Percentiles rank a stretch among this genome's conserved stretches.
phyloP scores from a whole-genome alignment of 2,329 filamentous ascomycete genomes.

The Trichoderma atrobrunneum region DNA sequence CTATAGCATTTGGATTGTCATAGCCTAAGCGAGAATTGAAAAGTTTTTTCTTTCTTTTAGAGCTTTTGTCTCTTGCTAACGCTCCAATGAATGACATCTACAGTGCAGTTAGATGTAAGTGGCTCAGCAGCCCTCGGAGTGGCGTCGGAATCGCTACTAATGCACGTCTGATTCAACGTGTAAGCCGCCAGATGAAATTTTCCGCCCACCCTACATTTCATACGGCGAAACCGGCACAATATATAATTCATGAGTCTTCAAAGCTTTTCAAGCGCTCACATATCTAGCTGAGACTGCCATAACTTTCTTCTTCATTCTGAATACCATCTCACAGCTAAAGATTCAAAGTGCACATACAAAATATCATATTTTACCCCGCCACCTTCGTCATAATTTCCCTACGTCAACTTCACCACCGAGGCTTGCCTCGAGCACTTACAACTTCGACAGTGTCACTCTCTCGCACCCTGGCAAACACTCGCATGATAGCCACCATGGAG shows the following conservation, averaged over 20 bases:
- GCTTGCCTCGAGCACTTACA: conserved; percentile 29
- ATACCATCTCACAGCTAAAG: not conserved
- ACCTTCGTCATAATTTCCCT: conserved; percentile 4
- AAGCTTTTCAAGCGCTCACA: not conserved
- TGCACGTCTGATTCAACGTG: not conserved
- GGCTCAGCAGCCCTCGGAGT: conserved; percentile 12
- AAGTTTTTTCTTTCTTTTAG: not conserved
- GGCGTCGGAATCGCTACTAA: conserved; percentile 14
- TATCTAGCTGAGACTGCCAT: not conserved
- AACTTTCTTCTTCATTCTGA: not conserved
- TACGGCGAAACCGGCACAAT: conserved; percentile 10
- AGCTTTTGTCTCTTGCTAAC: not conserved
- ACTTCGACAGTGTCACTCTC: conserved; percentile 24
- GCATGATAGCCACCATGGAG: conserved; percentile 32
- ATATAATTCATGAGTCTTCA: not conserved
- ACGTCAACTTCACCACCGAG: not conserved
- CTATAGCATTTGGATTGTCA: not conserved
- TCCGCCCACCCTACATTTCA: not conserved
- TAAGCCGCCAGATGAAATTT: conserved; percentile 12
- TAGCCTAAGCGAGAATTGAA: not conserved
- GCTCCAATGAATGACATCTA: not conserved
- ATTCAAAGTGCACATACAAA: not conserved
- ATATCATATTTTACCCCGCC: not conserved
- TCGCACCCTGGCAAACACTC: not conserved
- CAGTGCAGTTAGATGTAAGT: not conserved